Percentiles rank a stretch among this genome's conserved stretches.
Evolutionary conservation across 257 asterid species (phyloP).

Genomic region (Capsicum pubescens): DNA sequence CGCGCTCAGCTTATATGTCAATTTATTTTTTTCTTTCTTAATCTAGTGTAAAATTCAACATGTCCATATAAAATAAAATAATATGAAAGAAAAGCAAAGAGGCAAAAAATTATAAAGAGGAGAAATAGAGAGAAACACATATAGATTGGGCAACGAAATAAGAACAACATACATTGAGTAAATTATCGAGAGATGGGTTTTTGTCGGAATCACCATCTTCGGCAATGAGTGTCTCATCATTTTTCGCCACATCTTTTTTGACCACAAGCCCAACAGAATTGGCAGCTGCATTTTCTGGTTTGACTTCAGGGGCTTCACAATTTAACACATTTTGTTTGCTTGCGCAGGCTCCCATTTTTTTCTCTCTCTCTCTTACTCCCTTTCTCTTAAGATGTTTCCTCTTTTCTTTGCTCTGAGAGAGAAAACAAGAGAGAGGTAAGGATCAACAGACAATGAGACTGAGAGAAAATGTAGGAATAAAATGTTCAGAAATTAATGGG

Average conservation of each 20-base stretch:
- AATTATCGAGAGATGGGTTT: neutral
- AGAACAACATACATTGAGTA: neutral
- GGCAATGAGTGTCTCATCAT: neutral
- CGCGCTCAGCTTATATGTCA: neutral
- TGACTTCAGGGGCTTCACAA: neutral
- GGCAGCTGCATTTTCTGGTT: neutral
- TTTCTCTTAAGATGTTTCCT: neutral
- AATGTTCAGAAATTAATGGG: neutral
- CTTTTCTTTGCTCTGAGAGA: neutral
- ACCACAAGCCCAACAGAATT: neutral
- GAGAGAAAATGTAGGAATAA: neutral
- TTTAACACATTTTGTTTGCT: conserved; percentile 18
- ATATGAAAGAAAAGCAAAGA: neutral
- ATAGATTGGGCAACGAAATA: neutral
- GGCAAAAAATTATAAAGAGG: neutral
- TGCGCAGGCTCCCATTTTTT: conserved; percentile 21
- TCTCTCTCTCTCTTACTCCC: no score
- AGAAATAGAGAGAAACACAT: neutral
- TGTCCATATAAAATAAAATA: neutral
- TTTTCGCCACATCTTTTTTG: neutral
- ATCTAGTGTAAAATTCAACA: neutral
- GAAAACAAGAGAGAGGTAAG: neutral
- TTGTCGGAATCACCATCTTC: neutral
- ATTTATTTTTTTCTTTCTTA: neutral
- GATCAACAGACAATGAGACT: neutral